Percentiles rank a stretch among this genome's conserved stretches.
Conservation (phyloP, 139 green algal species). For the Microglena sp. region DNA sequence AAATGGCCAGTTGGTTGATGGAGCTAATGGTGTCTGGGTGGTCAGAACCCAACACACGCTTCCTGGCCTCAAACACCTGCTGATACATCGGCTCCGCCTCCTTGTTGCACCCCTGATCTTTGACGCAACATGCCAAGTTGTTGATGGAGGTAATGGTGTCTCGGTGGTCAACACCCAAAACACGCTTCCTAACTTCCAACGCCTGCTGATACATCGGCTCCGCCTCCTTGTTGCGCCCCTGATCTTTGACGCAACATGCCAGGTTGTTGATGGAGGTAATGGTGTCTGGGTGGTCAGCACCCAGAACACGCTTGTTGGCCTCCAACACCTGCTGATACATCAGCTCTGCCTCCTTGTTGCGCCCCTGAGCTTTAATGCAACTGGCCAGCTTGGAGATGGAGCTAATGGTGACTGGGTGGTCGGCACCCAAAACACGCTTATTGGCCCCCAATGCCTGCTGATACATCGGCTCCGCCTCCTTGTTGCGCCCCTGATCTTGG, state of each 20-base stretch:
- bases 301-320: slow-evolving; percentile 7
- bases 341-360: neutral
- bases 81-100: slow-evolving; percentile 14
- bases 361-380: neutral
- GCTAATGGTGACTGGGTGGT: neutral
- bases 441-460: slow-evolving; percentile 11
- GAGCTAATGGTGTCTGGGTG: slow-evolving; percentile 10
- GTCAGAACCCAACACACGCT: slow-evolving; percentile 8
- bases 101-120: neutral
- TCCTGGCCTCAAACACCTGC: slow-evolving; percentile 10
- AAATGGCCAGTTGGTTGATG: slow-evolving; percentile 5
- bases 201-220: slow-evolving; percentile 13
- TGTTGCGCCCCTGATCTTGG: neutral
- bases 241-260: no score
- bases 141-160: slow-evolving; percentile 1
- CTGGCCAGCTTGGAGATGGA: neutral
- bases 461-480: slow-evolving; percentile 17
- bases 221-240: slow-evolving; percentile 3
- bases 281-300: slow-evolving; percentile 4
- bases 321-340: neutral
- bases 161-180: neutral
- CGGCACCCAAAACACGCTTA: slow-evolving; percentile 8
- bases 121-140: neutral
- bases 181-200: slow-evolving; percentile 10
- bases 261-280: slow-evolving; percentile 1